Conservation (phyloP, 2,329 filamentous ascomycete genomes). For the Dothistroma pini region DNA sequence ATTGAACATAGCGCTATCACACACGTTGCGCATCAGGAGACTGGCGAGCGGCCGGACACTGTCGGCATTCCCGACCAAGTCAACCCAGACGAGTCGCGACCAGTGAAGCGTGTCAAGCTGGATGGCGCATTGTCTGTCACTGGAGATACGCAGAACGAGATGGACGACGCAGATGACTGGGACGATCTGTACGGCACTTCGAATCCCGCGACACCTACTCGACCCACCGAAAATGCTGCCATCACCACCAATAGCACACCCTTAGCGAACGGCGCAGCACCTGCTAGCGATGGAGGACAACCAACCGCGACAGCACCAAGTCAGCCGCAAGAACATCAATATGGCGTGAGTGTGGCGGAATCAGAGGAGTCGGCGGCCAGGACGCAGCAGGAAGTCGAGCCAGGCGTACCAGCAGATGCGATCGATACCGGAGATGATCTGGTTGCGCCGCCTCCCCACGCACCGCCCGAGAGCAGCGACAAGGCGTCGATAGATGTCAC, state of each 20-base stretch:
- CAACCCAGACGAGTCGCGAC: slow-evolving; percentile 28
- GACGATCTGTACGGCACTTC: slow-evolving; percentile 31
- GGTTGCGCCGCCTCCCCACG: slow-evolving; percentile 9
- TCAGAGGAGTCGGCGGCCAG: neutral
- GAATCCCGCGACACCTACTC: neutral
- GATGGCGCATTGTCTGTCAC: slow-evolving; percentile 38
- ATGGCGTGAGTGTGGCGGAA: neutral
- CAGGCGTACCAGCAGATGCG: slow-evolving; percentile 17
- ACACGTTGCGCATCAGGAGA: neutral
- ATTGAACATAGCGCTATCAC: slow-evolving; percentile 1
- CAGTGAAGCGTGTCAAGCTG: slow-evolving; percentile 41
- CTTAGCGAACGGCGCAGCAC: neutral
- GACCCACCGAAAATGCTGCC: neutral
- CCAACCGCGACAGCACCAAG: neutral
- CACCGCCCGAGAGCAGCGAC: slow-evolving; percentile 8
- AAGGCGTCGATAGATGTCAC: slow-evolving; percentile 11
- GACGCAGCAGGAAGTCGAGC: slow-evolving; percentile 1
- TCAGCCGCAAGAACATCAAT: slow-evolving; percentile 7
- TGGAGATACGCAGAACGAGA: slow-evolving; percentile 26
- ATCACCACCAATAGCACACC: neutral
- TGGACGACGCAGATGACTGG: slow-evolving; percentile 31
- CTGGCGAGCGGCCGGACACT: neutral
- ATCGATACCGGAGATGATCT: slow-evolving; percentile 16
- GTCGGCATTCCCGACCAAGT: slow-evolving; percentile 1
- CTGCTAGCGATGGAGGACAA: neutral